A percentile compares a stretch with the other conserved stretches of the same genome.
Conservation (phyloP, 2,329 filamentous ascomycete species). For the Pezicula rhizophila region DNA sequence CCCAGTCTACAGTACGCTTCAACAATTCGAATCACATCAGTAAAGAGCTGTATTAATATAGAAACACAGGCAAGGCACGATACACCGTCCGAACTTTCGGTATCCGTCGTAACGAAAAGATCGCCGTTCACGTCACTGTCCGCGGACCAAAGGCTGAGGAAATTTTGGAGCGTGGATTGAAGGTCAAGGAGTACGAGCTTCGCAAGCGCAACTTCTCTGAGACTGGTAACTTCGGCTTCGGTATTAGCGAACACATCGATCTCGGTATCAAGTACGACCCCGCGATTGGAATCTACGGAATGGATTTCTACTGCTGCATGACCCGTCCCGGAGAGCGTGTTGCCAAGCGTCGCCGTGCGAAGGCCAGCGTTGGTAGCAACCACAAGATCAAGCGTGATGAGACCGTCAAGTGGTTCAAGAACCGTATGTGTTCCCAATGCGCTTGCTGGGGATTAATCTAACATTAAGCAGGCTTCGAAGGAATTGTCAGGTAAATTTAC, state of each 20-base stretch:
- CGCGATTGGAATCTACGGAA: constrained; percentile 97
- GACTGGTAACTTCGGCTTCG: constrained; percentile 99
- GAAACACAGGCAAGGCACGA: constrained; percentile 80
- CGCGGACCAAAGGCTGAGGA: constrained; percentile 99
- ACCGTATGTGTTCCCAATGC: constrained; percentile 29
- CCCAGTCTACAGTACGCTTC: constrained; percentile 86
- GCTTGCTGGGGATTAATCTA: constrained; percentile 25
- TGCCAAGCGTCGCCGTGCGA: constrained; percentile 85
- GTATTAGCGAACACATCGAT: constrained; percentile 99
- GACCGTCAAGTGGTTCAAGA: constrained; percentile 97
- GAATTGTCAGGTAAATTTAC: constrained; percentile 85
- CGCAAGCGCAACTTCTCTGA: constrained; percentile 99
- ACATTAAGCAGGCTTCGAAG: constrained; percentile 70
- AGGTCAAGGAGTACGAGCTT: constrained; percentile 99
- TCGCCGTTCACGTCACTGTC: constrained; percentile 98
- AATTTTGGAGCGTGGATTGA: constrained; percentile 99
- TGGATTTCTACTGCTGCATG: constrained; percentile 99
- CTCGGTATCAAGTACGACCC: constrained; percentile 99
- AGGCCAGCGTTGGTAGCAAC: constrained; percentile 76
- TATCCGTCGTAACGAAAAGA: constrained; percentile 99
- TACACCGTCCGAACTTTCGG: constrained; percentile 99
- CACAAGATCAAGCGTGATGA: constrained; percentile 94
- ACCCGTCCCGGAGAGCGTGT: constrained; percentile 98
- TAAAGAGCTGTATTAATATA: constrained; percentile 11
- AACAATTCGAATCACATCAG: constrained; percentile 7